These are phyloP conservation scores for Phylloporus arenicola DNA, from an alignment of 768 basidiomycete species.

Conservation along the genomic window DNA sequence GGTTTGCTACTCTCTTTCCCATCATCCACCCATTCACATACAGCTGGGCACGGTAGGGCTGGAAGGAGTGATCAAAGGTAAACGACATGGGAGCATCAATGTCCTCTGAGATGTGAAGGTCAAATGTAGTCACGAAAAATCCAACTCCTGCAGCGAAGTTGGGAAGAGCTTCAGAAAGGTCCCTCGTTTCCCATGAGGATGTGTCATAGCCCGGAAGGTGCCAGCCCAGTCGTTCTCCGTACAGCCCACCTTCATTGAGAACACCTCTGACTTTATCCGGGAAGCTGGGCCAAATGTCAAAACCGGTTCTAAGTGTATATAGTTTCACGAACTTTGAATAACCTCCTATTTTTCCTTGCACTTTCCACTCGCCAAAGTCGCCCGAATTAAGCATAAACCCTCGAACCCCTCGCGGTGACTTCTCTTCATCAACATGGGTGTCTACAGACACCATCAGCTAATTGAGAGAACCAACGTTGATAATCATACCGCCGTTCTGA, in stretches of 20 bases:
- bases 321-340: constrained; percentile 47
- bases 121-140: constrained; percentile 75
- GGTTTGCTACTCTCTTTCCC: constrained; percentile 71
- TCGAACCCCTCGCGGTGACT: constrained; percentile 72
- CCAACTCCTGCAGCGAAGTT: constrained; percentile 60
- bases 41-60: constrained; percentile 65
- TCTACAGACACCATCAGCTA: constrained; percentile 8
- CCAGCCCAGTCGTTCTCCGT: constrained; percentile 69
- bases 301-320: not conserved
- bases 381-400: constrained; percentile 68
- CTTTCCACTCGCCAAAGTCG: constrained; percentile 58
- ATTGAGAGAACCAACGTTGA: not conserved
- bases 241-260: constrained; percentile 68
- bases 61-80: constrained; percentile 56
- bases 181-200: constrained; percentile 52
- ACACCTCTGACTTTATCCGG: constrained; percentile 68
- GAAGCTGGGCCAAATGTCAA: constrained; percentile 42
- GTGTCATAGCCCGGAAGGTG: constrained; percentile 69
- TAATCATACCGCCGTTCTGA: constrained; percentile 46
- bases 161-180: constrained; percentile 57
- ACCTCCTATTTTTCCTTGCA: constrained; percentile 74
- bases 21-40: constrained; percentile 91
- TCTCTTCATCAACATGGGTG: constrained; percentile 49
- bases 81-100: constrained; percentile 71
- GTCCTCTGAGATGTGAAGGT: constrained; percentile 50